A percentile compares a stretch with the other conserved stretches of the same genome.
Evolutionary conservation across 805 yeast species (phyloP).

Genomic region (Teunomyces lycoperdinae): DNA sequence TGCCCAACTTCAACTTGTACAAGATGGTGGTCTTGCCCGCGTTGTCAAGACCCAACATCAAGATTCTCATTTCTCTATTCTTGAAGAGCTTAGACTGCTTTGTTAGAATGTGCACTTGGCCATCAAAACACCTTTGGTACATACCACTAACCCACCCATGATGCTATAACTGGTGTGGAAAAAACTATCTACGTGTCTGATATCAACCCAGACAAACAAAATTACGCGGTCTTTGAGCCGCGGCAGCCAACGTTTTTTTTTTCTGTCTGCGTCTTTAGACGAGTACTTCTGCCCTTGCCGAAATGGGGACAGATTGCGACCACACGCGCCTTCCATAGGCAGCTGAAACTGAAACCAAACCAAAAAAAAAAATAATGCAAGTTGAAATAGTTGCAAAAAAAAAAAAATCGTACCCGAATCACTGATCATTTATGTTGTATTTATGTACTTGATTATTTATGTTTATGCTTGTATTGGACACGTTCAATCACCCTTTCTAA

Average conservation of each 20-base stretch:
- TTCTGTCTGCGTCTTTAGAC: background rate
- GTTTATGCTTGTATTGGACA: constrained; percentile 4
- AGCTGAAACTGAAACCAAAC: no score
- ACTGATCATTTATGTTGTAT: no score
- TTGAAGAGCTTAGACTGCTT: constrained; percentile 39
- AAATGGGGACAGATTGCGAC: no score
- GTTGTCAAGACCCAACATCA: constrained; percentile 90
- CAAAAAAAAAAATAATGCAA: no score
- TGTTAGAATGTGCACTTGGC: background rate
- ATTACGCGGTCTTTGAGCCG: background rate
- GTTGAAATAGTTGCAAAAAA: no score
- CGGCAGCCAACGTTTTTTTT: background rate
- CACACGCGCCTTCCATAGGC: no score
- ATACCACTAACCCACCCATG: constrained; percentile 22
- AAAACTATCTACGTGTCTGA: constrained; percentile 1
- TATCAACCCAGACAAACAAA: background rate
- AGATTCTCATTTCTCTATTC: constrained; percentile 95
- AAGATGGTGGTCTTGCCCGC: constrained; percentile 92
- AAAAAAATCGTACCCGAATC: no score
- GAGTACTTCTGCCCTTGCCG: background rate
- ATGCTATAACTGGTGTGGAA: background rate
- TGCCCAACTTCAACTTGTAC: constrained; percentile 78
- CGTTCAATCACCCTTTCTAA: constrained; percentile 51
- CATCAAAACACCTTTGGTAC: constrained; percentile 6
- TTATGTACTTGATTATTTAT: background rate